Conservation (phyloP, 192 early-diverging fungal species). For the Coemansia sp. region DNA sequence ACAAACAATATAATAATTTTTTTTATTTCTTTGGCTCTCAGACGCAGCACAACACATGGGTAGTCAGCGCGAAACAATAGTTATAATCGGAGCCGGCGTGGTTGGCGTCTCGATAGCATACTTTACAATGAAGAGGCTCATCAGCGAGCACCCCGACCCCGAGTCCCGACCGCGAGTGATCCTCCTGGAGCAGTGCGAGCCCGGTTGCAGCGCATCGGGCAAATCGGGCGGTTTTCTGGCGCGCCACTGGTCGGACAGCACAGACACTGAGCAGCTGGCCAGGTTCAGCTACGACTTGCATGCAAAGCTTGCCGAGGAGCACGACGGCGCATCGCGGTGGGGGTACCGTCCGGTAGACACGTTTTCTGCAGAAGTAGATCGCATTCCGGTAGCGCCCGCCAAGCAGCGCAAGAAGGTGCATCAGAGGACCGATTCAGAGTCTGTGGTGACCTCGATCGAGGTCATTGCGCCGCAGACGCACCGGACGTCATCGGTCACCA, state of each 20-base stretch:
- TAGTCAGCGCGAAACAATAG: conserved; percentile 33
- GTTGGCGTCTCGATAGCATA: conserved; percentile 49
- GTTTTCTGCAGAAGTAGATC: conserved; percentile 49
- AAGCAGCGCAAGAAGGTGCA: conserved; percentile 46
- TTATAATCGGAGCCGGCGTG: conserved; percentile 48
- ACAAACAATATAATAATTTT: too few relatives aligned
- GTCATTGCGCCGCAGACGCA: conserved; percentile 38
- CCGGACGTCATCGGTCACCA: conserved; percentile 15
- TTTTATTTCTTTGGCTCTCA: too few relatives aligned
- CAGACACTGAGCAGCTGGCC: conserved; percentile 53
- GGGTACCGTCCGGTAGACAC: conserved; percentile 47
- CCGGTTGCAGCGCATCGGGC: conserved; percentile 50
- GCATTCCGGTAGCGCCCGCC: conserved; percentile 43
- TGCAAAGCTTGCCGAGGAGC: conserved; percentile 41
- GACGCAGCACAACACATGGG: conserved; percentile 12
- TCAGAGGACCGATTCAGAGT: conserved; percentile 38
- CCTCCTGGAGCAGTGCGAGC: conserved; percentile 50
- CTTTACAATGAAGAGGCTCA: conserved; percentile 37
- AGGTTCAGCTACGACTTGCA: conserved; percentile 54
- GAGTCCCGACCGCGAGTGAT: conserved; percentile 39
- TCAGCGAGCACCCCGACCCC: conserved; percentile 16
- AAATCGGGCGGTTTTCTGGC: conserved; percentile 54
- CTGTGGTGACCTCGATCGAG: conserved; percentile 47
- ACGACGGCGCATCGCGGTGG: conserved; percentile 39
- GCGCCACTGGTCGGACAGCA: conserved; percentile 53